Conservation (phyloP, 305 asterid species). For the Andrographis paniculata region DNA sequence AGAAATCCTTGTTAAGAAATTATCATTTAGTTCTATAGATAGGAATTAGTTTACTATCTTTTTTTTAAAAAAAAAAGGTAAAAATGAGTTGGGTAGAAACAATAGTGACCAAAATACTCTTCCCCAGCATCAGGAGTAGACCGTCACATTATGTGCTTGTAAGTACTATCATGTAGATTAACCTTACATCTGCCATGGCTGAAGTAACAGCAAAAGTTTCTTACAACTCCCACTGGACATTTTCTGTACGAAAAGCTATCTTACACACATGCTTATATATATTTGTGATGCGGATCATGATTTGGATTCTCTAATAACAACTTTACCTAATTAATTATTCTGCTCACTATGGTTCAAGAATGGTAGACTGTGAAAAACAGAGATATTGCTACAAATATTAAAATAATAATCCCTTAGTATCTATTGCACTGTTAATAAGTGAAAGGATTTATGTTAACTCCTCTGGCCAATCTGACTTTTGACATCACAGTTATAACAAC, state of each 20-base stretch:
- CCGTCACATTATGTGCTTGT: neutral
- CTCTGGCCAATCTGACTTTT: neutral
- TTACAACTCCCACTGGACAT: neutral
- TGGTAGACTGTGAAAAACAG: neutral
- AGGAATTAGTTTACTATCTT: neutral
- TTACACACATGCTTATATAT: neutral
- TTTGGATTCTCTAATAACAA: neutral
- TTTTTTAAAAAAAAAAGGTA: no score
- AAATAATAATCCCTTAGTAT: neutral
- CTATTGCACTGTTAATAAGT: neutral
- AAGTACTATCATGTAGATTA: neutral
- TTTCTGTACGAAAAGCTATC: neutral
- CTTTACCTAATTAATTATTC: neutral
- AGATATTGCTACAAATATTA: no score
- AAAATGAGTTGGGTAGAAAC: neutral
- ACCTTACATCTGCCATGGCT: neutral
- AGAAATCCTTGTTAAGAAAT: slow-evolving; percentile 1
- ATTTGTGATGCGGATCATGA: neutral
- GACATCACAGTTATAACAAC: no score
- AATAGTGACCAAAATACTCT: neutral
- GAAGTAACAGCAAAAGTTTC: neutral
- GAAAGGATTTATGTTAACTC: neutral
- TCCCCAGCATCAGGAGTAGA: neutral
- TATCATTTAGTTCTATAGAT: neutral
- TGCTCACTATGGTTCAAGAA: neutral